Conservation (phyloP, 345 rosid genomes). For the Turritis glabra region DNA sequence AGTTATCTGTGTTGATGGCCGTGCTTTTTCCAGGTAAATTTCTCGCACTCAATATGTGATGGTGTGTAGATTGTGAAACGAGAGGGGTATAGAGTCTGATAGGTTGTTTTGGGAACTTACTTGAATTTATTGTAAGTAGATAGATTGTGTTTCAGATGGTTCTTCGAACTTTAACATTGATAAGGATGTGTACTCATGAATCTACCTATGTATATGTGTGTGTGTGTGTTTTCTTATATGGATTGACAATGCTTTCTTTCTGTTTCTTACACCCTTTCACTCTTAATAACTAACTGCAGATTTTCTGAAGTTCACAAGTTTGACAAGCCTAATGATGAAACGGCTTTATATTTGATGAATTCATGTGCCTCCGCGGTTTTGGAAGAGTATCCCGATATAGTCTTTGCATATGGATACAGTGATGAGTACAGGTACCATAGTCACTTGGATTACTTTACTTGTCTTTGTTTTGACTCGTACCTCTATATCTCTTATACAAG, state of each 20-base stretch:
- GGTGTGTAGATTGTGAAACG: too few relatives aligned
- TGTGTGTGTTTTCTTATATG: too few relatives aligned
- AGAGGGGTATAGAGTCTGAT: too few relatives aligned
- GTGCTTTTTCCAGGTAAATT: conserved; percentile 53
- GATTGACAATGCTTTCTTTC: too few relatives aligned
- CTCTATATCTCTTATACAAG: background rate
- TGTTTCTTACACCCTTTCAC: too few relatives aligned
- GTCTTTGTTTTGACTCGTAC: background rate
- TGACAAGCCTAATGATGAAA: conserved; percentile 73
- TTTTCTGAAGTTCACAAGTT: conserved; percentile 63
- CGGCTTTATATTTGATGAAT: conserved; percentile 65
- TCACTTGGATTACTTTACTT: conserved; percentile 2
- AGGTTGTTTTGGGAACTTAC: too few relatives aligned
- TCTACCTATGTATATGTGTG: too few relatives aligned
- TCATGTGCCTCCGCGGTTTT: conserved; percentile 57
- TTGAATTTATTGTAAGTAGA: too few relatives aligned
- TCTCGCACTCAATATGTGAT: background rate
- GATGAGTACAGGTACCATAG: conserved; percentile 64
- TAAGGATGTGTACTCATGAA: too few relatives aligned
- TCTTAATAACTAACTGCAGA: too few relatives aligned
- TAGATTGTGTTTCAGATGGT: too few relatives aligned
- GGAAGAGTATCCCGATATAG: conserved; percentile 73
- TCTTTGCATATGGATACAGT: conserved; percentile 74
- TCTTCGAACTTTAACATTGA: too few relatives aligned
- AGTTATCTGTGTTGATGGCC: conserved; percentile 55